Conservation (phyloP, 306 rosid genomes). For the Vigna nakashimae region DNA sequence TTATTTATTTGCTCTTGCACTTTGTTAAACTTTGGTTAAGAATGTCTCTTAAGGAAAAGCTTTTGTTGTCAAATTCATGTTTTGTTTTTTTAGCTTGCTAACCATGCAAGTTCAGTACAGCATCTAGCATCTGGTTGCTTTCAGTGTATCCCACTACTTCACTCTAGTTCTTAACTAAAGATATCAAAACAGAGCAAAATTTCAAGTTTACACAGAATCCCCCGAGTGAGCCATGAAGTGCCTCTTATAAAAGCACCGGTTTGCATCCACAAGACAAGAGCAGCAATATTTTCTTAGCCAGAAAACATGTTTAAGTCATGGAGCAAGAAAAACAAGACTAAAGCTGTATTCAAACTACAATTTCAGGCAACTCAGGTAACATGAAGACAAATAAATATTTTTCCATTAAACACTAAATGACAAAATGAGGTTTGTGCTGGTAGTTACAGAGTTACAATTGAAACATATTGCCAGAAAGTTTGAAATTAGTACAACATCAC, state of each 20-base stretch:
- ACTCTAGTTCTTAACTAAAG: neutral
- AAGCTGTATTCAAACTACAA: conserved; percentile 16
- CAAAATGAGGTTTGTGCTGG: conserved; percentile 3
- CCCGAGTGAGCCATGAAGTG: neutral
- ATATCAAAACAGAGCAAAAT: neutral
- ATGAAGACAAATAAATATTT: neutral
- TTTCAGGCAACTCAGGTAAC: conserved; percentile 28
- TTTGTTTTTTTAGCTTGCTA: conserved; percentile 2
- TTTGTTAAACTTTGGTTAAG: conserved; percentile 11
- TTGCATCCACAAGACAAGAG: neutral
- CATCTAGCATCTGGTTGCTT: conserved; percentile 12
- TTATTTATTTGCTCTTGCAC: neutral
- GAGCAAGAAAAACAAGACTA: conserved; percentile 2
- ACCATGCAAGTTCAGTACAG: conserved; percentile 27
- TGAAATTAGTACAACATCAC: neutral
- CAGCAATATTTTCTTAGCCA: neutral
- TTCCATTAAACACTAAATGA: conserved; percentile 3
- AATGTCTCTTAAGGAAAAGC: neutral
- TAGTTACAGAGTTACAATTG: neutral
- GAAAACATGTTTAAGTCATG: conserved; percentile 12
- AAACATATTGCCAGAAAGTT: neutral
- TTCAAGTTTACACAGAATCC: neutral
- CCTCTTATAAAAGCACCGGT: neutral
- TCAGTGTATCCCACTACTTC: conserved; percentile 1
- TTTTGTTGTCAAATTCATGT: neutral